Conservation (phyloP, 2,329 filamentous ascomycete genomes). For the Penicillium oxalicum region DNA sequence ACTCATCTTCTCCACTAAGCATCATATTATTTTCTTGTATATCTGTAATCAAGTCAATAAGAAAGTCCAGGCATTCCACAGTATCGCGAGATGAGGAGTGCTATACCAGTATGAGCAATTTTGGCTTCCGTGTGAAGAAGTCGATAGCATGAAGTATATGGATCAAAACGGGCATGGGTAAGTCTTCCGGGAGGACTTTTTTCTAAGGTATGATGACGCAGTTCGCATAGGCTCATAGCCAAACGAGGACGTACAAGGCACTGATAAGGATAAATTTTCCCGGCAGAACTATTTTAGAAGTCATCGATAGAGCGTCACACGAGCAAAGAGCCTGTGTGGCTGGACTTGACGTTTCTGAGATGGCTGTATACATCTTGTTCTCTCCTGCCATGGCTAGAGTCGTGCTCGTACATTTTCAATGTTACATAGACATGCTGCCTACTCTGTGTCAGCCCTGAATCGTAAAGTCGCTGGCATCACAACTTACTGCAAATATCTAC, state of each 20-base stretch:
- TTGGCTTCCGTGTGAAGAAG: conserved; percentile 22
- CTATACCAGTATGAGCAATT: conserved; percentile 23
- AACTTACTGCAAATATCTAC: conserved; percentile 11
- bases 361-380: conserved; percentile 16
- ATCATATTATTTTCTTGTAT: conserved; percentile 27
- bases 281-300: conserved; percentile 15
- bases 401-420: conserved; percentile 14
- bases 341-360: conserved; percentile 14
- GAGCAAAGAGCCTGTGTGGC: conserved; percentile 13
- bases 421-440: conserved; percentile 9
- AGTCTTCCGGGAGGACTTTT: conserved; percentile 13
- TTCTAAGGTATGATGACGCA: conserved; percentile 7
- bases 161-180: conserved; percentile 18
- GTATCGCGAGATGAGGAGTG: not conserved
- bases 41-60: conserved; percentile 14
- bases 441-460: not conserved
- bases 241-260: conserved; percentile 23
- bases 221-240: conserved; percentile 17
- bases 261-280: conserved; percentile 10
- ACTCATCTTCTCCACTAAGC: conserved; percentile 21
- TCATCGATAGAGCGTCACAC: conserved; percentile 17
- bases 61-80: not conserved
- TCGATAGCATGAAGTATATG: conserved; percentile 23
- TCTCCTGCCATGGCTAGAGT: conserved; percentile 8
- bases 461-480: not conserved